phyloP scores from a whole-genome alignment of 768 basidiomycete genomes.

The Porpolomopsis calyptriformis region DNA sequence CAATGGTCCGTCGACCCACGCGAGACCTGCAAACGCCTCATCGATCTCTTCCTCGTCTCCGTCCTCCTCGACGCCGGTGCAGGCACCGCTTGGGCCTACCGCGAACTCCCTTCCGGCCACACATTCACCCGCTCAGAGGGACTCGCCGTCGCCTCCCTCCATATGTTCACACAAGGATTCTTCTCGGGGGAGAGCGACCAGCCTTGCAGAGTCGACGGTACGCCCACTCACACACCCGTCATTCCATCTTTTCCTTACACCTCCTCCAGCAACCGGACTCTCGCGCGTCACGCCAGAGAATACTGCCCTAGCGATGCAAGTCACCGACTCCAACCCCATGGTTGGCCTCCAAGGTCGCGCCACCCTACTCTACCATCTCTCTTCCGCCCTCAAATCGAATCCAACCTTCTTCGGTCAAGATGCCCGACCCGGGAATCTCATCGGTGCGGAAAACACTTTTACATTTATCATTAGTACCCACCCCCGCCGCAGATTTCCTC shows the following conservation, averaged over 20 bases:
- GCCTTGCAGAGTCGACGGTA: constrained; percentile 74
- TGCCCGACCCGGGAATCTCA: constrained; percentile 71
- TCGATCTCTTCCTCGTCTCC: constrained; percentile 86
- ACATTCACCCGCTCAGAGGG: constrained; percentile 66
- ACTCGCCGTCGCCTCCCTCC: constrained; percentile 78
- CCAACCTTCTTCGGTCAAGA: constrained; percentile 63
- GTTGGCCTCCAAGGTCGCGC: constrained; percentile 84
- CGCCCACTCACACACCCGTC: constrained; percentile 16
- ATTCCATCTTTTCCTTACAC: neutral
- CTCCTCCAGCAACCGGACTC: constrained; percentile 56
- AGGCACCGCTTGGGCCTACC: constrained; percentile 71
- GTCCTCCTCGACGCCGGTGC: constrained; percentile 94
- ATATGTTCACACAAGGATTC: constrained; percentile 79
- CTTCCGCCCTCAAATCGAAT: constrained; percentile 53
- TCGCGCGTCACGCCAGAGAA: constrained; percentile 47
- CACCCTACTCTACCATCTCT: constrained; percentile 62
- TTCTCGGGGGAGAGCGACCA: constrained; percentile 61
- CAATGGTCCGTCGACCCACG: constrained; percentile 44
- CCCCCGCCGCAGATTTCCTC: constrained; percentile 48
- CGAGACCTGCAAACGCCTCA: constrained; percentile 60
- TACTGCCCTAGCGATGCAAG: constrained; percentile 69
- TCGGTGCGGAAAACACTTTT: constrained; percentile 38
- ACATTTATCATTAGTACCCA: neutral
- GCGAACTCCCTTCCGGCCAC: constrained; percentile 43
- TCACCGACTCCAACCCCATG: constrained; percentile 69